phyloP scores from a whole-genome alignment of 495 filamentous ascomycete genomes.

The Xylaria telfairii region DNA sequence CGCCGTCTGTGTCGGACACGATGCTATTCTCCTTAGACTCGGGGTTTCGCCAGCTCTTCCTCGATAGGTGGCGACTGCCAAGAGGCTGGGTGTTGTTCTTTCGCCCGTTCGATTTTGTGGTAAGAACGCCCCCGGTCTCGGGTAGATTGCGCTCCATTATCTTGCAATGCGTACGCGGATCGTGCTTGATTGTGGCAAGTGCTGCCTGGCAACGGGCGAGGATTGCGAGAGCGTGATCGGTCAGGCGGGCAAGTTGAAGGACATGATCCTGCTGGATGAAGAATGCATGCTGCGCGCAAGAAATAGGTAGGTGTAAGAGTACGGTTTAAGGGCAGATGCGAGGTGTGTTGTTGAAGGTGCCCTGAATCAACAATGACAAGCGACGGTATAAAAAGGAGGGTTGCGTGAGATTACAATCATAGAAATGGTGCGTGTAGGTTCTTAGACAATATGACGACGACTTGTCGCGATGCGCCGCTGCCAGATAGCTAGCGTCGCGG shows the following conservation, averaged over 20 bases:
- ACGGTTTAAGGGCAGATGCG: not conserved
- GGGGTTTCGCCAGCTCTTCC: constrained; percentile 21
- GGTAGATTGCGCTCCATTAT: constrained; percentile 39
- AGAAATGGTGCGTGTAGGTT: not conserved
- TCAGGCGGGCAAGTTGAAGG: constrained; percentile 3
- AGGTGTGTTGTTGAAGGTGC: not conserved
- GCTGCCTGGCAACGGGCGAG: not conserved
- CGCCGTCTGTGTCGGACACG: constrained; percentile 31
- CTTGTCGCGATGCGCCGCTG: not conserved
- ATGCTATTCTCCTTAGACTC: constrained; percentile 35
- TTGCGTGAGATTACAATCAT: not conserved
- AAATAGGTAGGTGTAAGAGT: not conserved
- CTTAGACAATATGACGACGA: constrained; percentile 9
- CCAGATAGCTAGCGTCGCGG: constrained; percentile 15
- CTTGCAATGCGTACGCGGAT: not conserved
- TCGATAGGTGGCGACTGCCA: constrained; percentile 24
- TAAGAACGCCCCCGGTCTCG: constrained; percentile 28
- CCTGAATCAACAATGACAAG: not conserved
- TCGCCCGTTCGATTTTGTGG: constrained; percentile 35
- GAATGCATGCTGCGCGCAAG: constrained; percentile 20
- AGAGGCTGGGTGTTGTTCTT: constrained; percentile 32
- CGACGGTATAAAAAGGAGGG: too few species aligned
- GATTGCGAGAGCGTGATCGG: not conserved
- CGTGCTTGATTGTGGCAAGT: not conserved
- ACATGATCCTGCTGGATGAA: not conserved